These are phyloP conservation scores for Limnanthes douglasii DNA, from an alignment of 345 rosid species.

Conservation along the genomic window DNA sequence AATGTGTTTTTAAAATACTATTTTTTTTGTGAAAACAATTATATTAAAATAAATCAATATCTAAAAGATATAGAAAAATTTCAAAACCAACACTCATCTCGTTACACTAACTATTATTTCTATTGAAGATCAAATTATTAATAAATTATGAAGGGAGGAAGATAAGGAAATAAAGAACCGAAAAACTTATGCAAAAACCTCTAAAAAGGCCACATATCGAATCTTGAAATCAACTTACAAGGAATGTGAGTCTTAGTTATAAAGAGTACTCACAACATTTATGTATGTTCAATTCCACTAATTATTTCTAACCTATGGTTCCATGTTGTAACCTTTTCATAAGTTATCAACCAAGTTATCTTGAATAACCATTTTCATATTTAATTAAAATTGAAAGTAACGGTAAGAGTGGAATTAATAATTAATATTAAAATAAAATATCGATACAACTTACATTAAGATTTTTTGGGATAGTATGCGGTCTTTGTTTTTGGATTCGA, in stretches of 20 bases:
- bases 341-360: conserved; percentile 34
- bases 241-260: conserved; percentile 31
- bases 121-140: background rate
- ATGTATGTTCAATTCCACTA: conserved; percentile 30
- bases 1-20: no score
- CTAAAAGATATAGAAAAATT: no score
- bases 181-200: conserved; percentile 30
- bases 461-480: conserved; percentile 31
- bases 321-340: conserved; percentile 36
- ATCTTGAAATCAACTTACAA: conserved; percentile 41
- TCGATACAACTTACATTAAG: conserved; percentile 19
- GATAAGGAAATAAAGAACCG: background rate
- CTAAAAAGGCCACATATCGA: conserved; percentile 39
- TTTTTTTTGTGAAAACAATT: no score
- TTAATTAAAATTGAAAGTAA: background rate
- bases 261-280: conserved; percentile 33
- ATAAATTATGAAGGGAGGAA: background rate
- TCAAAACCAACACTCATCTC: no score
- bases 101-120: no score
- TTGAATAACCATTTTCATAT: conserved; percentile 2
- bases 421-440: background rate
- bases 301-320: conserved; percentile 36
- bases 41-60: no score
- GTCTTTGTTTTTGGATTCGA: conserved; percentile 32
- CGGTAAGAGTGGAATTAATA: background rate